phyloP scores from a whole-genome alignment of 2,329 filamentous ascomycete species.

The Aciculosporium take region DNA sequence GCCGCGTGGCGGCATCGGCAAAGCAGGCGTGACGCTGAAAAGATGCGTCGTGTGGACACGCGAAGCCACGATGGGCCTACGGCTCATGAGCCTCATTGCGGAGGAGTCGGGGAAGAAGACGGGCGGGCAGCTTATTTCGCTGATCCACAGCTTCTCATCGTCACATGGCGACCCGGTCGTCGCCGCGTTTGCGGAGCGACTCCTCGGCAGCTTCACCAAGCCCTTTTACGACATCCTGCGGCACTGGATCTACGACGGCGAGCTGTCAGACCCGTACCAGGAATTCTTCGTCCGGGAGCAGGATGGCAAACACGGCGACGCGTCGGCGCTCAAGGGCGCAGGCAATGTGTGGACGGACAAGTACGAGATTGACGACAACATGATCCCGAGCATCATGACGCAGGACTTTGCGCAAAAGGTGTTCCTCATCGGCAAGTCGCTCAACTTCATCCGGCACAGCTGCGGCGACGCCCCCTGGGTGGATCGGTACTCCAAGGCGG shows the following conservation, averaged over 20 bases:
- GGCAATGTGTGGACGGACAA: conserved; percentile 98
- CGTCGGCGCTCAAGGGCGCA: conserved; percentile 43
- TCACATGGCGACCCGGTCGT: conserved; percentile 94
- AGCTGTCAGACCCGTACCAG: conserved; percentile 85
- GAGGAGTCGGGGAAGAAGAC: conserved; percentile 73
- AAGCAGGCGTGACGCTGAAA: conserved; percentile 84
- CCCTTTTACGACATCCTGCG: conserved; percentile 95
- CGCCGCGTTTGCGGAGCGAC: conserved; percentile 76
- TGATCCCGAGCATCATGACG: conserved; percentile 89
- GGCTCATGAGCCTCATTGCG: conserved; percentile 86
- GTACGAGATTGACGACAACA: conserved; percentile 69
- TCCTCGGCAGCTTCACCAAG: conserved; percentile 73
- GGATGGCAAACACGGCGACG: conserved; percentile 34
- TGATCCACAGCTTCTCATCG: conserved; percentile 86
- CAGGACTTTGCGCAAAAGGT: conserved; percentile 91
- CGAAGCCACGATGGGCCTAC: conserved; percentile 88
- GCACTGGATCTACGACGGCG: conserved; percentile 96
- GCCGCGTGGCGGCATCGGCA: conserved; percentile 58
- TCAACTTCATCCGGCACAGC: conserved; percentile 95
- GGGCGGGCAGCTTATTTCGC: conserved; percentile 81
- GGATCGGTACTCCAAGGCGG: conserved; percentile 82
- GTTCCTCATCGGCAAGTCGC: conserved; percentile 90
- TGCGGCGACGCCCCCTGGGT: conserved; percentile 93
- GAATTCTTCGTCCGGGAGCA: conserved; percentile 95
- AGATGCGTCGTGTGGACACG: conserved; percentile 94